A percentile compares a stretch with the other conserved stretches of the same genome.
Evolutionary conservation across 148 eudicot species (phyloP).

Genomic region (Suaeda aralocaspica): DNA sequence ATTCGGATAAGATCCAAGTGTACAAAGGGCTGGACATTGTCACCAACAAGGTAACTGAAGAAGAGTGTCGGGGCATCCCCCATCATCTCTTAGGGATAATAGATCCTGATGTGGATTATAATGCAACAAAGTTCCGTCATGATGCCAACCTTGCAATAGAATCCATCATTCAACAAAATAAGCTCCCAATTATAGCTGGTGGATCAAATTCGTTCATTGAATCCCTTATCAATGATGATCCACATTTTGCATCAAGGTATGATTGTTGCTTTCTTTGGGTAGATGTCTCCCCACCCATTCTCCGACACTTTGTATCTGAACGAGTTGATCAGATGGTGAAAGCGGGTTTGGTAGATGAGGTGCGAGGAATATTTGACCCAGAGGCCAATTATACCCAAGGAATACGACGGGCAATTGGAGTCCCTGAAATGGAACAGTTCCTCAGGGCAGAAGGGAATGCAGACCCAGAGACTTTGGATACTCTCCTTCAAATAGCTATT

Average conservation of each 20-base stretch:
- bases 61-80: slow-evolving; percentile 64
- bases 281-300: slow-evolving; percentile 52
- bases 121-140: slow-evolving; percentile 46
- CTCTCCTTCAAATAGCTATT: slow-evolving; percentile 44
- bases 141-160: slow-evolving; percentile 53
- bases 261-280: slow-evolving; percentile 79
- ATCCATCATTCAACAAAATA: slow-evolving; percentile 42
- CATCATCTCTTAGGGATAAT: slow-evolving; percentile 67
- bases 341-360: slow-evolving; percentile 65
- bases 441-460: slow-evolving; percentile 40
- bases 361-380: slow-evolving; percentile 41
- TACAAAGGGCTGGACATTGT: slow-evolving; percentile 64
- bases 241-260: slow-evolving; percentile 50
- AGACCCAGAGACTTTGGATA: slow-evolving; percentile 29
- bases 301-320: slow-evolving; percentile 50
- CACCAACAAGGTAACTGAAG: slow-evolving; percentile 74
- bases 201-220: slow-evolving; percentile 83
- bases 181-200: slow-evolving; percentile 83
- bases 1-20: slow-evolving; percentile 85
- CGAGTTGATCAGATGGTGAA: slow-evolving; percentile 71
- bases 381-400: slow-evolving; percentile 51
- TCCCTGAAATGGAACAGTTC: slow-evolving; percentile 64
- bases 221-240: slow-evolving; percentile 54
- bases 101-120: slow-evolving; percentile 55
- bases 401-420: slow-evolving; percentile 77